phyloP scores from a whole-genome alignment of 768 basidiomycete species.

The Termitomyces sp. region DNA sequence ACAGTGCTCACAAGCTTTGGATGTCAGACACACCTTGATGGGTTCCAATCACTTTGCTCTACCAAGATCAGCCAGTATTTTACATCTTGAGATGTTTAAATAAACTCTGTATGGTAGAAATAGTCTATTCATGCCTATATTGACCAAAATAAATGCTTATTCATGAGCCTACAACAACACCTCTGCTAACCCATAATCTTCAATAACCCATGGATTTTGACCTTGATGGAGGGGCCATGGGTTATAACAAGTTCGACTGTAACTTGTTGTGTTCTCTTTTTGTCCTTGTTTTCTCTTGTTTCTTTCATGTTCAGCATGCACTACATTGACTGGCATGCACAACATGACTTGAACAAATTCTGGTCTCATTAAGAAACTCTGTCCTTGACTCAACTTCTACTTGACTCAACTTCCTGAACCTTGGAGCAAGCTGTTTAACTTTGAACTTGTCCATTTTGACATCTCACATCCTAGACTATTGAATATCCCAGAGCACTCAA shows the following conservation, averaged over 20 bases:
- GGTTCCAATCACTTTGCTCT: background rate
- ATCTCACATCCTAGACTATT: no score
- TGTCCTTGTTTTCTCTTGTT: no score
- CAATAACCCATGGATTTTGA: background rate
- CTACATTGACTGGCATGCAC: no score
- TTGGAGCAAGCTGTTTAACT: no score
- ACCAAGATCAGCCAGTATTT: background rate
- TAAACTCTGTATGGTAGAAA: background rate
- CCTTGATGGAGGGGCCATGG: background rate
- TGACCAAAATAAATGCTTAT: background rate
- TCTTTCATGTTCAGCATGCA: no score
- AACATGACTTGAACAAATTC: no score
- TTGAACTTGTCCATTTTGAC: no score
- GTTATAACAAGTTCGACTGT: background rate
- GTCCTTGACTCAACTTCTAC: no score
- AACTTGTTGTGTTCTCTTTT: no score
- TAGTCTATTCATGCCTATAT: background rate
- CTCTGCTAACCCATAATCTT: background rate
- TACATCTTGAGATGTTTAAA: background rate
- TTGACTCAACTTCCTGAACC: no score
- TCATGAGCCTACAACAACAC: background rate
- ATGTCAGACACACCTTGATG: constrained; percentile 9
- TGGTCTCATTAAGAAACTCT: no score
- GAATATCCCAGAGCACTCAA: no score
- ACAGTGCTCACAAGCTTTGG: constrained; percentile 18